phyloP scores from a whole-genome alignment of 2,329 filamentous ascomycete genomes.

The Ascochyta viciae-villosae region DNA sequence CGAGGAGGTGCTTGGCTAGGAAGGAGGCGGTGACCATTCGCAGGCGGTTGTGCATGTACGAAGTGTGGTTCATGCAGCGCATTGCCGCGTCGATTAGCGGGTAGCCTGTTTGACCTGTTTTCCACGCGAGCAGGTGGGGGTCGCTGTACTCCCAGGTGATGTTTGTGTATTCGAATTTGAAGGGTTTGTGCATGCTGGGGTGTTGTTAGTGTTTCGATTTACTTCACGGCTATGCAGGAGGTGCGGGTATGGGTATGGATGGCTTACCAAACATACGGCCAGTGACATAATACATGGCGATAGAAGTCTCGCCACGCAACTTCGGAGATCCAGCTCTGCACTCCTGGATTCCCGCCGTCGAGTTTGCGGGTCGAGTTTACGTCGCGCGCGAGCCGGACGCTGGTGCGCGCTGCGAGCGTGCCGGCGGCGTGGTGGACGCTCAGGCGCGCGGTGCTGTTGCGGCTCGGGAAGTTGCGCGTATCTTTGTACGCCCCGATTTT shows the following conservation, averaged over 20 bases:
- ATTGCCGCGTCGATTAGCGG: constrained; percentile 60
- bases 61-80: constrained; percentile 57
- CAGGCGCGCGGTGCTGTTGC: constrained; percentile 51
- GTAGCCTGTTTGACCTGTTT: constrained; percentile 55
- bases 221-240: too few species aligned
- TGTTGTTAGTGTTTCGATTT: constrained; percentile 13
- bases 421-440: constrained; percentile 56
- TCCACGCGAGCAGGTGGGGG: constrained; percentile 71
- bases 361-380: constrained; percentile 61
- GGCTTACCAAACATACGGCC: constrained; percentile 79
- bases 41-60: constrained; percentile 61
- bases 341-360: constrained; percentile 51
- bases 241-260: not conserved
- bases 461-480: constrained; percentile 53
- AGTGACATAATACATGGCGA: constrained; percentile 74
- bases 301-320: constrained; percentile 62
- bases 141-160: constrained; percentile 73
- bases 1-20: constrained; percentile 57
- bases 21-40: constrained; percentile 61
- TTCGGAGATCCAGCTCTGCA: constrained; percentile 58
- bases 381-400: constrained; percentile 61
- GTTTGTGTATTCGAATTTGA: constrained; percentile 84
- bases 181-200: constrained; percentile 72
- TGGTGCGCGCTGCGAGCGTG: constrained; percentile 54
- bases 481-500: constrained; percentile 51